Base-by-base conservation (phyloP, 129 eudicot species). In the Artemisia annua region DNA sequence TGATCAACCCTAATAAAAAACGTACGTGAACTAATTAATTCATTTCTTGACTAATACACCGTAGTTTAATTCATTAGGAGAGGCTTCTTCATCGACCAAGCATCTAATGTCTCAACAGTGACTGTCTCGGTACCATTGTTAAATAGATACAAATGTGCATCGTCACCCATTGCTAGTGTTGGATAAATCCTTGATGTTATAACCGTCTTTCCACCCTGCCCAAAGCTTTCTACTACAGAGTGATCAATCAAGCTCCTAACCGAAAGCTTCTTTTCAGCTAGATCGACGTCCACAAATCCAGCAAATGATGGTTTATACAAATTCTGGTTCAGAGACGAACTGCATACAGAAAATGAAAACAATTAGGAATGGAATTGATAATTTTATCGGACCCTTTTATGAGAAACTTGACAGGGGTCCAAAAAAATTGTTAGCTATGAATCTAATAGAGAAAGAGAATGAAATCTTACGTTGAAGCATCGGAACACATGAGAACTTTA, bases 151-250 rank as follows among this genome's bases (percentile, higher is more conserved):
- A 20, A 20, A 20, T 20, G 22, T 20, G 22, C 22, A 20, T 20
- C 1, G 22, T 20, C 22, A 20, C 22, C 22, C 22, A 20, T 1
- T 20, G 22, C 22, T 20, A 20, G 22, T 20, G 22, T 20, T 20
- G 22, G 97, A 82, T 90, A 90, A 68, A 87, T 95, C 69, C 97
- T 82, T 2, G 95, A 83, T 72, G 87, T 60, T 35, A 90, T 87
- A 66, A 86, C 82, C 9, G 86, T 79, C 66, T 78, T 87, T 55
- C 97, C 97, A 9, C 85, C 79, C 15, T 58, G 89, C 3, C 85
- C 95, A 60, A 91, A 91, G 62, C 95, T 91, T 74, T 91, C 97
- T 26, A 91, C 88, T 1, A 91, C 89, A 0, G 97, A 91, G 70
- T 85, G 67, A 75, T 91, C 95, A 69, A 90, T 87, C 90, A 90